Percentiles rank a stretch among this genome's conserved stretches.
phyloP scores from a whole-genome alignment of 2,329 filamentous ascomycete species.

The Trichoderma sp. region DNA sequence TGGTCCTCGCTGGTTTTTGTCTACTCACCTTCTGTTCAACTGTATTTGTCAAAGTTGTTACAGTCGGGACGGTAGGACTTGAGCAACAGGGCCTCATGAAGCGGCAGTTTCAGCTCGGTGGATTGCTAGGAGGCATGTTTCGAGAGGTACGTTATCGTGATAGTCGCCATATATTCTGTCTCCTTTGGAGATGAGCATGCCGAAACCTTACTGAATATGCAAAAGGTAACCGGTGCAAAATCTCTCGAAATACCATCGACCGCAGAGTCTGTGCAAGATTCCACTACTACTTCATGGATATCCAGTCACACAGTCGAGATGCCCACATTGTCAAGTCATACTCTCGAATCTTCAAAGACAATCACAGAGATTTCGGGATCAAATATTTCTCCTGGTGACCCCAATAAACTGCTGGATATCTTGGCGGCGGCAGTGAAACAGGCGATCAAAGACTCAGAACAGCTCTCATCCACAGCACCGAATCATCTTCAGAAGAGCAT shows the following conservation, averaged over 20 bases:
- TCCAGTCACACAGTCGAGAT: neutral
- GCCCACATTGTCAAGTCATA: neutral
- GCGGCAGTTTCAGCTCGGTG: constrained; percentile 29
- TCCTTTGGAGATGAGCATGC: neutral
- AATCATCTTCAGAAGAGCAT: neutral
- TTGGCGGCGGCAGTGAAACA: constrained; percentile 22
- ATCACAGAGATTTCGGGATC: neutral
- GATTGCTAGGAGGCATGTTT: constrained; percentile 20
- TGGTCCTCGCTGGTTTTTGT: constrained; percentile 13
- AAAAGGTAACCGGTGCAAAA: neutral
- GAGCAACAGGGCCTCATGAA: constrained; percentile 11
- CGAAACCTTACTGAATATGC: neutral
- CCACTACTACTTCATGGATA: neutral
- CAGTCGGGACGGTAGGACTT: neutral
- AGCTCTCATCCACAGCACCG: neutral
- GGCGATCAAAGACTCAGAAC: neutral
- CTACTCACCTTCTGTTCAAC: constrained; percentile 15
- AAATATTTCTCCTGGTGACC: neutral
- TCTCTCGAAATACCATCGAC: neutral
- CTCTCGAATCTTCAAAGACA: neutral
- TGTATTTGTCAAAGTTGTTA: constrained; percentile 12
- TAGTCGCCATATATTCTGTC: neutral
- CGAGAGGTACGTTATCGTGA: constrained; percentile 18
- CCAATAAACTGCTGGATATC: constrained; percentile 17
- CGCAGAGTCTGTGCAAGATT: neutral